Conservation (phyloP, 345 rosid species). For the Brassica cretica region DNA sequence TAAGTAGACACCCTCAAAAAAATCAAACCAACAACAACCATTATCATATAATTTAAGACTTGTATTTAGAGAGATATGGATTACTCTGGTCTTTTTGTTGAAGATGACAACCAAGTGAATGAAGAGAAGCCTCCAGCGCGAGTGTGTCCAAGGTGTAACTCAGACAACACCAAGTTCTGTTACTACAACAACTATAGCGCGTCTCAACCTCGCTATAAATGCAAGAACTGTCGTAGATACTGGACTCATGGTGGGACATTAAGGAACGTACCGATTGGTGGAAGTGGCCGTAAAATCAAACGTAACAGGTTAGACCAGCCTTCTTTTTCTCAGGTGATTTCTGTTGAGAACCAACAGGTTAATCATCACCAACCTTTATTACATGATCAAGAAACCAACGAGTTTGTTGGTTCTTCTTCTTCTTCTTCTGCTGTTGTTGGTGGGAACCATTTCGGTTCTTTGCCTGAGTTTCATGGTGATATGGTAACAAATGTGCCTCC, state of each 20-base stretch:
- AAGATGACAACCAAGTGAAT: constrained; percentile 1
- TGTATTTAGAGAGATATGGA: constrained; percentile 11
- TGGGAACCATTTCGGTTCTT: constrained; percentile 1
- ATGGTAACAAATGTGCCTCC: constrained; percentile 13
- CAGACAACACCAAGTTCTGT: constrained; percentile 32
- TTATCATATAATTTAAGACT: not conserved
- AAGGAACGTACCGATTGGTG: constrained; percentile 35
- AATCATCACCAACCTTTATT: not conserved
- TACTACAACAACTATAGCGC: constrained; percentile 35
- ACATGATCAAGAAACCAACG: constrained; percentile 22
- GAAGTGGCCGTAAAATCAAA: constrained; percentile 20
- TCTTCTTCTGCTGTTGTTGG: not conserved
- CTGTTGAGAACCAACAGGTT: constrained; percentile 2
- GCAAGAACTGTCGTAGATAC: constrained; percentile 34
- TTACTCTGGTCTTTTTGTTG: not conserved
- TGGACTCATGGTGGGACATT: constrained; percentile 38
- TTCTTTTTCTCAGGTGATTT: not conserved
- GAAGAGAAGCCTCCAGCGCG: constrained; percentile 22
- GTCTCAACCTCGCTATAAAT: constrained; percentile 32
- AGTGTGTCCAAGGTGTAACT: constrained; percentile 32
- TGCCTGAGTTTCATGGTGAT: constrained; percentile 6
- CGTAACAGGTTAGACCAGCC: constrained; percentile 1
- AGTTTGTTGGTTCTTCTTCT: constrained; percentile 7
- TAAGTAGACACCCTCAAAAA: not conserved
- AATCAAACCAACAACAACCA: not conserved